A percentile compares a stretch with the other conserved stretches of the same genome.
phyloP scores from a whole-genome alignment of 495 filamentous ascomycete genomes.

The Annulohypoxylon bovei region DNA sequence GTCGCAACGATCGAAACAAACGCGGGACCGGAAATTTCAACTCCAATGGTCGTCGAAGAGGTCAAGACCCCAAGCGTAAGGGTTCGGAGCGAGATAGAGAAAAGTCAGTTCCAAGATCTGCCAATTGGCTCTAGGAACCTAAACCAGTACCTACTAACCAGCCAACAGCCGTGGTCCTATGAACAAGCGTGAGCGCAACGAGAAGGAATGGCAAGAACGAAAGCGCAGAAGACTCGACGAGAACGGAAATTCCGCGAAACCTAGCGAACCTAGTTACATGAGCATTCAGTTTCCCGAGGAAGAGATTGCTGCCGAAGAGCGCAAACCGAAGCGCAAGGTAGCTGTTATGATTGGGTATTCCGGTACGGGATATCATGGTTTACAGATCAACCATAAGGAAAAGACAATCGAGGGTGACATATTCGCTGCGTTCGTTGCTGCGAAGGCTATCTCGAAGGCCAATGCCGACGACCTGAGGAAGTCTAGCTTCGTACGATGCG shows the following conservation, averaged over 20 bases:
- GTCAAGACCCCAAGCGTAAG: conserved; percentile 30
- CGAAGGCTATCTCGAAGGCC: conserved; percentile 93
- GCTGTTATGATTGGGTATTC: conserved; percentile 95
- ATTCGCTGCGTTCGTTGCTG: conserved; percentile 87
- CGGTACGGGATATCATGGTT: conserved; percentile 95
- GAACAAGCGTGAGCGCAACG: conserved; percentile 31
- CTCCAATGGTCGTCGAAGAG: conserved; percentile 33
- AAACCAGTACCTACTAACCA: conserved; percentile 45
- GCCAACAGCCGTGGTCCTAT: conserved; percentile 19
- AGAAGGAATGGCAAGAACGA: conserved; percentile 43
- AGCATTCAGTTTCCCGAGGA: conserved; percentile 63
- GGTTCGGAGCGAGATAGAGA: conserved; percentile 14
- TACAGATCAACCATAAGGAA: conserved; percentile 82
- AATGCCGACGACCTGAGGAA: conserved; percentile 98
- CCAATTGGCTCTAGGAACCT: conserved; percentile 12
- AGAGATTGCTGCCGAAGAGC: conserved; percentile 84
- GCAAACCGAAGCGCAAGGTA: conserved; percentile 93
- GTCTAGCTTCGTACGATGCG: conserved; percentile 91
- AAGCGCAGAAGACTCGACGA: conserved; percentile 48
- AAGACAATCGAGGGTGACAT: conserved; percentile 98
- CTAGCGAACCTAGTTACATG: conserved; percentile 61
- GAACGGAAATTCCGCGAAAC: conserved; percentile 52
- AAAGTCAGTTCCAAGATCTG: conserved; percentile 17
- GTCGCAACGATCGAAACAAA: conserved; percentile 18
- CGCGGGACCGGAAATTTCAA: conserved; percentile 21